Evolutionary conservation across 306 rosid genomes (phyloP).

Genomic region (Amphicarpaea edgeworthii): DNA sequence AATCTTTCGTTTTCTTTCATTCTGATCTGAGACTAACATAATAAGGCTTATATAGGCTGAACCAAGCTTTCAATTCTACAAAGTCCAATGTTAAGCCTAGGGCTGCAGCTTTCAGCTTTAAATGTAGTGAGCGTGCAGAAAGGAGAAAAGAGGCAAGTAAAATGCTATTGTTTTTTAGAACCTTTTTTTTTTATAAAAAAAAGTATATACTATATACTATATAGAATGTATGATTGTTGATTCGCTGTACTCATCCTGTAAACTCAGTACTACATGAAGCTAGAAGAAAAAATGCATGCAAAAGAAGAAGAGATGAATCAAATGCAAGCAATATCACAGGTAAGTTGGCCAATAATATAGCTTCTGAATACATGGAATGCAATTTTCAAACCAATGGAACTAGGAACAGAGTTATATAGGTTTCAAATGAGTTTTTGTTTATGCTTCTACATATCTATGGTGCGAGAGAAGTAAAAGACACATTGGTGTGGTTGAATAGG

Average conservation of each 20-base stretch:
- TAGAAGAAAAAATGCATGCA: conserved; percentile 67
- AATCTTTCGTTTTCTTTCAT: conserved; percentile 9
- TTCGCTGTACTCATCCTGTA: conserved; percentile 36
- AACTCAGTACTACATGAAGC: conserved; percentile 61
- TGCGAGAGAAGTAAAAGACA: neutral
- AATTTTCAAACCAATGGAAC: no score
- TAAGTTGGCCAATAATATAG: conserved; percentile 31
- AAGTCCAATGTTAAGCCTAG: conserved; percentile 53
- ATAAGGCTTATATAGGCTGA: conserved; percentile 40
- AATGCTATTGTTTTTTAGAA: conserved; percentile 27
- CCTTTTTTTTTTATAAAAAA: conserved; percentile 10
- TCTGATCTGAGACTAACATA: conserved; percentile 13
- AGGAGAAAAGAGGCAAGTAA: conserved; percentile 77
- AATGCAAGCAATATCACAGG: conserved; percentile 70
- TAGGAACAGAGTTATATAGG: neutral
- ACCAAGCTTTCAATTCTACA: conserved; percentile 47
- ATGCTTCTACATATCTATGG: neutral
- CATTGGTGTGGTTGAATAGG: neutral
- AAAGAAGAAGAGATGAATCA: conserved; percentile 67
- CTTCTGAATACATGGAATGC: no score
- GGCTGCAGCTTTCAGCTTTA: conserved; percentile 61
- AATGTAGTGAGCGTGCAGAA: conserved; percentile 64
- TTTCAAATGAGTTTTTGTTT: neutral
- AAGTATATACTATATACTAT: no score
- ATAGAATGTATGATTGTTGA: conserved; percentile 34